Conservation (phyloP, 805 yeast genomes). For the Monosporozyma siamensis region DNA sequence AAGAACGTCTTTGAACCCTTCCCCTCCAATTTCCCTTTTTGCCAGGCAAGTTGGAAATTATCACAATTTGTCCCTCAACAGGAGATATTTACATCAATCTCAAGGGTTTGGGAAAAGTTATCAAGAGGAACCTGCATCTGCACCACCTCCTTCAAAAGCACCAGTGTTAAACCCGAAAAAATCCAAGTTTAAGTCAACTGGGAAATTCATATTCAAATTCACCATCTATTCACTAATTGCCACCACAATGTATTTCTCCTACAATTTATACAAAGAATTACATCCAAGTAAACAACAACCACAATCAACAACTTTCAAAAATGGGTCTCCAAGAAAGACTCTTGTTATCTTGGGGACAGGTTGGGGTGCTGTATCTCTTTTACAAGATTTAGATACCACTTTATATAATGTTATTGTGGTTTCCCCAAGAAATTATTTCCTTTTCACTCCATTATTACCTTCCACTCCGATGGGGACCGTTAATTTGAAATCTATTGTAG, state of each 20-base stretch:
- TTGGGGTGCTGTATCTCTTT: slow-evolving; percentile 86
- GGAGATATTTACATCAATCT: no score
- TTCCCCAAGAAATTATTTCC: slow-evolving; percentile 91
- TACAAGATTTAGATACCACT: slow-evolving; percentile 78
- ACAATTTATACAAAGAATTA: slow-evolving; percentile 52
- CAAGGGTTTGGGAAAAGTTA: no score
- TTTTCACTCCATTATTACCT: slow-evolving; percentile 90
- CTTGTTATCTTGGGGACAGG: slow-evolving; percentile 78
- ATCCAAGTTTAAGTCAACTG: not conserved
- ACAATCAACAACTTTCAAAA: slow-evolving; percentile 46
- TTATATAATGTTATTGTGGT: slow-evolving; percentile 82
- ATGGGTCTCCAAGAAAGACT: slow-evolving; percentile 37
- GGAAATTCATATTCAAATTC: slow-evolving; percentile 4
- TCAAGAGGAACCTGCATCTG: not conserved
- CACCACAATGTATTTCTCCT: slow-evolving; percentile 50
- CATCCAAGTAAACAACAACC: slow-evolving; percentile 52
- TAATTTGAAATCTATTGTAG: slow-evolving; percentile 83
- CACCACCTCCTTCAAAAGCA: not conserved
- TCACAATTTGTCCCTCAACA: no score
- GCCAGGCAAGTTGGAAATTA: no score
- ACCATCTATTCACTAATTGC: slow-evolving; percentile 25
- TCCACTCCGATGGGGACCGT: slow-evolving; percentile 92
- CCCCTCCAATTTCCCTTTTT: no score
- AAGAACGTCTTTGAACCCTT: no score
- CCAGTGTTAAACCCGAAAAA: not conserved